Evolutionary conservation across 1,284 basidiomycete species (phyloP).

Genomic region (Ceratobasidium theobromae): DNA sequence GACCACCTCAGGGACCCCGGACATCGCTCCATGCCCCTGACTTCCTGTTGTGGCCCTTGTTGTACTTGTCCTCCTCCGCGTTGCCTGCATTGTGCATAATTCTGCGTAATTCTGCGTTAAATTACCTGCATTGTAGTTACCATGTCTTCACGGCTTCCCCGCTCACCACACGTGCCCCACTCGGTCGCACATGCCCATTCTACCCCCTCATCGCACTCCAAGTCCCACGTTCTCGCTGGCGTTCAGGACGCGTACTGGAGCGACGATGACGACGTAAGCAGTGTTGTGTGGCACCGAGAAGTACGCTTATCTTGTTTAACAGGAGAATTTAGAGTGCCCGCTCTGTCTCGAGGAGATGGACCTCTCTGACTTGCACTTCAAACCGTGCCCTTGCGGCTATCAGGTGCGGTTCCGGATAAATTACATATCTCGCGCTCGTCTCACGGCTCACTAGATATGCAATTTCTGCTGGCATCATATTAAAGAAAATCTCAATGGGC

Average conservation of each 20-base stretch:
- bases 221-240: conserved; percentile 80
- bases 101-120: not conserved
- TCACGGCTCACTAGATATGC: conserved; percentile 70
- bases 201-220: conserved; percentile 44
- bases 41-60: conserved; percentile 11
- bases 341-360: conserved; percentile 99
- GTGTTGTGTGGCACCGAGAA: conserved; percentile 18
- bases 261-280: conserved; percentile 80
- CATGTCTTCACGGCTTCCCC: conserved; percentile 28
- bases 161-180: conserved; percentile 34
- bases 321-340: conserved; percentile 98
- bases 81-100: conserved; percentile 1
- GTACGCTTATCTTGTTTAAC: conserved; percentile 37
- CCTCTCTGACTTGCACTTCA: conserved; percentile 98
- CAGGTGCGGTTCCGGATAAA: conserved; percentile 61
- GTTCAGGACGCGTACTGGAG: conserved; percentile 99
- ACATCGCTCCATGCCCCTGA: conserved; percentile 19
- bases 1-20: conserved; percentile 7
- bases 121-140: not conserved
- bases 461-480: conserved; percentile 99
- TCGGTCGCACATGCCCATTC: conserved; percentile 23
- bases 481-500: conserved; percentile 92
- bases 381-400: conserved; percentile 98
- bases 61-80: conserved; percentile 2
- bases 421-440: not conserved